Evolutionary conservation across 805 yeast genomes (phyloP).

Genomic region (Candida germanica): DNA sequence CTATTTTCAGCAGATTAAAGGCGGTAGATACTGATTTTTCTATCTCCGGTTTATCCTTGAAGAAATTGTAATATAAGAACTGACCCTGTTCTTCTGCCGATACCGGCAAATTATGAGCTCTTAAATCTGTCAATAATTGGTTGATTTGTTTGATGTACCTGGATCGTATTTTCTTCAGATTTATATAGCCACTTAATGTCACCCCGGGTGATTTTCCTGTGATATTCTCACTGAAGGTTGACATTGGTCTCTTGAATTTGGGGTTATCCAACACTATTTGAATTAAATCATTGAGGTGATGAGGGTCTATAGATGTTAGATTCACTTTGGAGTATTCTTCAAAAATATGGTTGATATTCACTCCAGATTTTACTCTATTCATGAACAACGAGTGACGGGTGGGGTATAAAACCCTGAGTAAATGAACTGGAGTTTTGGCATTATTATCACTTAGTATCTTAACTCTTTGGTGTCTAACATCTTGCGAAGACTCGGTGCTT

Average conservation of each 20-base stretch:
- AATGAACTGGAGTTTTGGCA: slow-evolving; percentile 10
- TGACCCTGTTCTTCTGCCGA: slow-evolving; percentile 27
- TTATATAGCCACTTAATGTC: slow-evolving; percentile 15
- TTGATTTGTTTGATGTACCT: slow-evolving; percentile 19
- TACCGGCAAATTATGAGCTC: slow-evolving; percentile 22
- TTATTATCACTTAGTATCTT: too few species aligned
- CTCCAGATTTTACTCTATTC: slow-evolving; percentile 11
- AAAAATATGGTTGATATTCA: slow-evolving; percentile 16
- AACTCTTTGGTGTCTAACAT: too few species aligned
- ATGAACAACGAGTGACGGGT: slow-evolving; percentile 3
- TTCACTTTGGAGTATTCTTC: slow-evolving; percentile 24
- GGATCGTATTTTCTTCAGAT: slow-evolving; percentile 17
- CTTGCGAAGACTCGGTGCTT: too few species aligned
- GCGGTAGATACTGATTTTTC: slow-evolving; percentile 10
- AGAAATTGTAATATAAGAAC: slow-evolving; percentile 28
- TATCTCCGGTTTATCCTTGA: slow-evolving; percentile 26
- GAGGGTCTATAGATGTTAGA: slow-evolving; percentile 20
- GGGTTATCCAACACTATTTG: slow-evolving; percentile 20
- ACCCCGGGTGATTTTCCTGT: too few species aligned
- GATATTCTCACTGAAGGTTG: slow-evolving; percentile 6
- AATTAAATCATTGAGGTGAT: slow-evolving; percentile 28
- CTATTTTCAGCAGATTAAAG: slow-evolving; percentile 2
- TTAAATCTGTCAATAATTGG: slow-evolving; percentile 27
- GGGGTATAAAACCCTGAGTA: slow-evolving; percentile 4
- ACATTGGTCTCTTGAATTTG: slow-evolving; percentile 25